phyloP scores from a whole-genome alignment of 2,329 filamentous ascomycete genomes.

The Clarireedia monteithiana region DNA sequence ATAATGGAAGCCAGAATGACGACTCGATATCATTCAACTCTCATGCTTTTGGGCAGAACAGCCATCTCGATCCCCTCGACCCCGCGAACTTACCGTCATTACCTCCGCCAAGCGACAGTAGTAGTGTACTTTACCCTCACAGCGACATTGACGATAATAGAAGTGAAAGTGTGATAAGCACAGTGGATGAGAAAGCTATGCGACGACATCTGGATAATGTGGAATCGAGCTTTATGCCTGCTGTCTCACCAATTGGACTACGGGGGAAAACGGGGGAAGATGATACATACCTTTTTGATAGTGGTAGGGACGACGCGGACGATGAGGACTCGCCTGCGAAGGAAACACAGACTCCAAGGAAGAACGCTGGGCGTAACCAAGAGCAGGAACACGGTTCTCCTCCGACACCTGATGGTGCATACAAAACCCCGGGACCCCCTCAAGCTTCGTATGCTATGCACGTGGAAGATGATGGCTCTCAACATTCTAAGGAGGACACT shows the following conservation, averaged over 20 bases:
- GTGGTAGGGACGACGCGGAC: conserved; percentile 7
- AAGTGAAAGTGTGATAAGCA: conserved; percentile 20
- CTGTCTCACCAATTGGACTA: conserved; percentile 46
- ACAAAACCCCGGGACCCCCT: conserved; percentile 20
- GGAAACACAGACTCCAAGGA: not conserved
- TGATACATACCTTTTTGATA: conserved; percentile 54
- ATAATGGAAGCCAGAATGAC: conserved; percentile 20
- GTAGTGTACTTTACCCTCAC: conserved; percentile 23
- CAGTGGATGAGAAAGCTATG: conserved; percentile 28
- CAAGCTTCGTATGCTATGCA: conserved; percentile 3
- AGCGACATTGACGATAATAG: conserved; percentile 20
- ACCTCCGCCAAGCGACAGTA: conserved; percentile 22
- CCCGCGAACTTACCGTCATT: conserved; percentile 20
- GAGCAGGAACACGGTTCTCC: conserved; percentile 14
- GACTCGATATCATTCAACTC: conserved; percentile 20
- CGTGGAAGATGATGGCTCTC: conserved; percentile 10
- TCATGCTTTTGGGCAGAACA: conserved; percentile 15
- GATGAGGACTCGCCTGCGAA: not conserved
- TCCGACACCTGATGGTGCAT: conserved; percentile 22
- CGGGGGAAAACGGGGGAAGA: conserved; percentile 39
- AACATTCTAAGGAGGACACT: conserved; percentile 29
- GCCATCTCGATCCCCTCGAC: conserved; percentile 19
- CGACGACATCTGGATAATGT: conserved; percentile 49
- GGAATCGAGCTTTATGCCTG: conserved; percentile 57
- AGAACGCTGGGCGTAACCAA: not conserved